phyloP scores from a whole-genome alignment of 2,329 filamentous ascomycete species.

The Proliferodiscus dingleyae region DNA sequence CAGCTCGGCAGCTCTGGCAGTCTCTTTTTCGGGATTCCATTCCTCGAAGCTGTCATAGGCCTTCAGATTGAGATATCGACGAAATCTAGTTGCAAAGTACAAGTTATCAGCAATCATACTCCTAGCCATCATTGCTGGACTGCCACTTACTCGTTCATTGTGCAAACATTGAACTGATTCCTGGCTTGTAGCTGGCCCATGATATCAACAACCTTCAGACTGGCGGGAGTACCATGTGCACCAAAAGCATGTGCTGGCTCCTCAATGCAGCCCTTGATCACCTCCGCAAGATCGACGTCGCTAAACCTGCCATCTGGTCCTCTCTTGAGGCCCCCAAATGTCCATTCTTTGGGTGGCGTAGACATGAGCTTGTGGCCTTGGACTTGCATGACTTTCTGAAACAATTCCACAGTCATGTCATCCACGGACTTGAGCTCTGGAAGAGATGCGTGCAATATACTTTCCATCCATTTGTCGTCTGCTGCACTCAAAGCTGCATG shows the following conservation, averaged over 20 bases:
- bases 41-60: constrained; percentile 46
- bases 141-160: constrained; percentile 42
- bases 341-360: constrained; percentile 36
- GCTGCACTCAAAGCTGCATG: constrained; percentile 41
- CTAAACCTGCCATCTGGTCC: constrained; percentile 38
- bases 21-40: constrained; percentile 45
- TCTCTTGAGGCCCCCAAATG: constrained; percentile 38
- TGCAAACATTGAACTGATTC: constrained; percentile 44
- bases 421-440: constrained; percentile 39
- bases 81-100: constrained; percentile 36
- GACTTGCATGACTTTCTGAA: constrained; percentile 37
- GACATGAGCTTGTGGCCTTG: constrained; percentile 34
- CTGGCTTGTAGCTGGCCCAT: constrained; percentile 44
- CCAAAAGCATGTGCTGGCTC: constrained; percentile 48
- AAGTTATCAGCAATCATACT: background rate
- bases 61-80: constrained; percentile 46
- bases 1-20: constrained; percentile 38
- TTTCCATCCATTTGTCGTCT: constrained; percentile 43
- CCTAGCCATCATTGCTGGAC: background rate
- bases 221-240: constrained; percentile 42
- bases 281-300: constrained; percentile 40
- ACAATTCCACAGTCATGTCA: constrained; percentile 38
- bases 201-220: constrained; percentile 43
- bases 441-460: constrained; percentile 30
- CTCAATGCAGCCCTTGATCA: constrained; percentile 43